These are phyloP conservation scores for Saccharomycopsis capsularis DNA, from an alignment of 805 yeast species.

Conservation along the genomic window DNA sequence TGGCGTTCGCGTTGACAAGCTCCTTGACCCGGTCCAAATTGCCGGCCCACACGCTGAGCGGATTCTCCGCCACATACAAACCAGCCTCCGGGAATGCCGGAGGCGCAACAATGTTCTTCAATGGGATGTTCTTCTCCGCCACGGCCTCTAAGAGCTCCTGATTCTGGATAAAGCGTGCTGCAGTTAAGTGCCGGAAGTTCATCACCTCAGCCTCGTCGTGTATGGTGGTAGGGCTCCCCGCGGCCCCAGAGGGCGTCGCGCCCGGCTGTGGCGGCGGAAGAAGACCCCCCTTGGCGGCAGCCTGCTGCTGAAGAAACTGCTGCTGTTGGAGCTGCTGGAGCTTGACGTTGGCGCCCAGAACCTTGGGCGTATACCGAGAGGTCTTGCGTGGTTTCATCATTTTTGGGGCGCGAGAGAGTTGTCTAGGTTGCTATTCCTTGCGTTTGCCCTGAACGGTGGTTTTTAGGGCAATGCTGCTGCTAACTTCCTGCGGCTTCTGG, in stretches of 20 bases:
- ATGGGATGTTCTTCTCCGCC: conserved; percentile 40
- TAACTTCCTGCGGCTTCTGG: no score
- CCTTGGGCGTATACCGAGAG: neutral
- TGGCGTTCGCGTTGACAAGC: conserved; percentile 20
- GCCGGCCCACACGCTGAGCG: conserved; percentile 17
- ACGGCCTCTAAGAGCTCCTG: conserved; percentile 45
- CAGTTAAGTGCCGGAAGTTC: conserved; percentile 40
- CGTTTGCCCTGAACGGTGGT: no score
- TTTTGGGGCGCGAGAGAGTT: no score
- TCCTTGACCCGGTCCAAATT: conserved; percentile 15
- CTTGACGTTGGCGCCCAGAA: neutral
- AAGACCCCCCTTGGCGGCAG: neutral
- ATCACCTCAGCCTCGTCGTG: conserved; percentile 52
- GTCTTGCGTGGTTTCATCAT: neutral
- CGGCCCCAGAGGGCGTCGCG: no score
- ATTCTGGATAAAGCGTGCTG: conserved; percentile 37
- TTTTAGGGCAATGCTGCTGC: no score
- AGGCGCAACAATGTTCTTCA: conserved; percentile 40
- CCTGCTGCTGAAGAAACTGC: conserved; percentile 3
- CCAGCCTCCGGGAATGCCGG: conserved; percentile 23
- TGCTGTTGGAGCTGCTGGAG: conserved; percentile 1
- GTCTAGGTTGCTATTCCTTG: no score
- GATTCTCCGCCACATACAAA: neutral
- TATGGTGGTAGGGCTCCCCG: neutral
- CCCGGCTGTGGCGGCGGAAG: neutral